Percentiles rank a stretch among this genome's conserved stretches.
phyloP scores from a whole-genome alignment of 257 asterid species.

The Gardenia jasminoides region DNA sequence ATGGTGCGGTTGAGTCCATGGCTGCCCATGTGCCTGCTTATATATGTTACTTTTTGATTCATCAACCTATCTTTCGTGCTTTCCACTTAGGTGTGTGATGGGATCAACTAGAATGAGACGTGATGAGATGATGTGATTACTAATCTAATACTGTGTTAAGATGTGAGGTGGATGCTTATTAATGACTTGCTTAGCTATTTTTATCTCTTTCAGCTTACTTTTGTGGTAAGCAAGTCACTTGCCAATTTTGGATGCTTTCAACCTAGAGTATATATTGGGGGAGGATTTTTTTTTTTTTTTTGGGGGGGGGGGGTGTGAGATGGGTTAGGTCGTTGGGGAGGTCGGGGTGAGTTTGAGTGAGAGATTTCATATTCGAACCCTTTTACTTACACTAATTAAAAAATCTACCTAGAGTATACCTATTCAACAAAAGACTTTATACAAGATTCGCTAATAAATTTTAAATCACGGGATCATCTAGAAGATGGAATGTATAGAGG shows the following conservation, averaged over 20 bases:
- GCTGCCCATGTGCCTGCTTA: constrained; percentile 49
- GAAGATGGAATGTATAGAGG: no score
- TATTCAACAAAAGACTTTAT: no score
- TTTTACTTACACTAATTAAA: no score
- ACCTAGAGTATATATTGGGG: no score
- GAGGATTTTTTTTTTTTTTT: no score
- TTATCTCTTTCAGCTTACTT: constrained; percentile 17
- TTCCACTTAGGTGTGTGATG: constrained; percentile 41
- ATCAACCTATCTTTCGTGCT: constrained; percentile 21
- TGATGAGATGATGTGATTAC: constrained; percentile 31
- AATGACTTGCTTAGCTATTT: neutral
- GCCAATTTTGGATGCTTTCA: neutral
- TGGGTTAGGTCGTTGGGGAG: no score
- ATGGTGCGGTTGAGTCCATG: constrained; percentile 21
- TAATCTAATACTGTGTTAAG: constrained; percentile 29
- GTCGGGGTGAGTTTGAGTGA: no score
- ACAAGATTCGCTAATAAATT: no score
- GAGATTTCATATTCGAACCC: no score
- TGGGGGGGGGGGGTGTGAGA: no score
- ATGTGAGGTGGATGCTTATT: constrained; percentile 19
- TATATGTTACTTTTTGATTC: neutral
- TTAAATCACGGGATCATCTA: no score
- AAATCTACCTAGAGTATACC: no score
- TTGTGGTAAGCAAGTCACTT: constrained; percentile 32
- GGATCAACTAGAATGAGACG: constrained; percentile 23